A percentile compares a stretch with the other conserved stretches of the same genome.
phyloP scores from a whole-genome alignment of 2,329 filamentous ascomycete species.

The Fusarium fujikuroi region DNA sequence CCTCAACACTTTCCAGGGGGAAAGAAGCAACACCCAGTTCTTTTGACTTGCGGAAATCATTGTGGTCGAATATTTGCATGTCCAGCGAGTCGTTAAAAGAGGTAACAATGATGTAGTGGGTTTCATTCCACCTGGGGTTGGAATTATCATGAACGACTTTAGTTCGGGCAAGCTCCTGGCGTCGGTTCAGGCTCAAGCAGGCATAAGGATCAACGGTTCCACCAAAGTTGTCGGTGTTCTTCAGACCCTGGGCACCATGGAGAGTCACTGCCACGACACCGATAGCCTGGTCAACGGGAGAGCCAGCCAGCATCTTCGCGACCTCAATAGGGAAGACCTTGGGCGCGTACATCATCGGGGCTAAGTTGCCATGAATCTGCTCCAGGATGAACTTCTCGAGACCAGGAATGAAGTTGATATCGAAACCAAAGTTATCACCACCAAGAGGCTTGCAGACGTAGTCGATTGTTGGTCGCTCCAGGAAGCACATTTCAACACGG shows the following conservation, averaged over 20 bases:
- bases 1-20: constrained; percentile 82
- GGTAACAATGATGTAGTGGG: constrained; percentile 92
- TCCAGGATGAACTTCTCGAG: constrained; percentile 94
- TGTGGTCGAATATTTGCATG: constrained; percentile 89
- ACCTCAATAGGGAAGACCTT: constrained; percentile 99
- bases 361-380: constrained; percentile 92
- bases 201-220: constrained; percentile 93
- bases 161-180: constrained; percentile 84
- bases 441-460: constrained; percentile 98
- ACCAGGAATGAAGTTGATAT: constrained; percentile 98
- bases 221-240: constrained; percentile 94
- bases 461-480: constrained; percentile 89
- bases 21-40: constrained; percentile 91
- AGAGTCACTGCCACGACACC: constrained; percentile 92
- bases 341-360: constrained; percentile 97
- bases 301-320: constrained; percentile 96
- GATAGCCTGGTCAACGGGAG: constrained; percentile 93
- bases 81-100: constrained; percentile 90
- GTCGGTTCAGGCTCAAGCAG: constrained; percentile 83
- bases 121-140: constrained; percentile 96
- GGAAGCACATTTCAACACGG: constrained; percentile 92
- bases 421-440: constrained; percentile 94
- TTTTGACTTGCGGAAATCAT: constrained; percentile 96
- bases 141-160: constrained; percentile 87
- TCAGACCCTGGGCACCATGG: constrained; percentile 90